Base-by-base conservation (phyloP, 2,329 filamentous ascomycete species). In the Xylaria arbuscula region DNA sequence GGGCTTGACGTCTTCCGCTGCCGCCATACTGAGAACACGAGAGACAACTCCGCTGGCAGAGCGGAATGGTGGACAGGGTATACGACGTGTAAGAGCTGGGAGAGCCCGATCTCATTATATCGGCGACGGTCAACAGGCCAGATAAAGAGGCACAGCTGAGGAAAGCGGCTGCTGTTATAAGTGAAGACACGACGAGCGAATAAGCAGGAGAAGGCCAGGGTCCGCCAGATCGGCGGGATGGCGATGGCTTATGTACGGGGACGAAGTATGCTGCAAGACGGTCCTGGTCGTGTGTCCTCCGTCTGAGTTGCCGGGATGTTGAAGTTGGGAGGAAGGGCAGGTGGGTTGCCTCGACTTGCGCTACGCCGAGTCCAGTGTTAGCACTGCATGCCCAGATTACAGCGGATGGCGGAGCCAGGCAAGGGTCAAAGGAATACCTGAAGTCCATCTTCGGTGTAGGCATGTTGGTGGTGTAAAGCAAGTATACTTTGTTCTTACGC, bases 21-120 rank as follows among this genome's bases (percentile, higher is more conserved):
- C 70, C 71, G 72, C 75, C 76, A 77, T 77, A 73, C 36, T 73
- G 72, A 66, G 74, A 74, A 65, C 72, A 73, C 40, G 73, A 74
- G 58, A 72, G 74, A 48, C 68, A 74, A 70, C 74, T 76, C 75
- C 71, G 74, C 75, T 75, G 72, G 22, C 67, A 71, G 54, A 76
- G 74, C 74, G 76, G 75, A 74, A 75, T 74, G 64, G 63, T 69
- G 64, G 72, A 77, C 55, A 72, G 60, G 32, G 73, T 70, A 62
- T 72, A 72, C 36, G 70, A 72, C 34, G 71, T 72, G 42, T 73
- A 66, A 42, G 72, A 74, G 63, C 67, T 64, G 38, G 63, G 62
- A 62, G 68, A 63, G 58, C 68, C 63, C 64, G 69, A 70, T 71
- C 61, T 59, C 72, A 75, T 74, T 73, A 75, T 73, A 73, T 54